phyloP scores from a whole-genome alignment of 352 stramenopile species.

The Globisporangium viniferum region DNA sequence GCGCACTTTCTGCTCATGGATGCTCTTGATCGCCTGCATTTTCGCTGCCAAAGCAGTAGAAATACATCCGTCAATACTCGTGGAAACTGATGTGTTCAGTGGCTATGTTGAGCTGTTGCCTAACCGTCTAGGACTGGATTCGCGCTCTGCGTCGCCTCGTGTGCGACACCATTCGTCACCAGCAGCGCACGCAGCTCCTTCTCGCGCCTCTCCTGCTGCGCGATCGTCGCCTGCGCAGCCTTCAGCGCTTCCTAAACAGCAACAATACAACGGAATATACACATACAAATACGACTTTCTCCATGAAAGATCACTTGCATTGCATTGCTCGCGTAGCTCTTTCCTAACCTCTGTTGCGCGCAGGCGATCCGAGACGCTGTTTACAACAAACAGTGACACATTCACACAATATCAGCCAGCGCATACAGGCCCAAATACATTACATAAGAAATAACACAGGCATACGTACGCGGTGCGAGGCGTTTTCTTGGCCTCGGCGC shows the following conservation, averaged over 20 bases:
- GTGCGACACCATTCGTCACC: slow-evolving; percentile 33
- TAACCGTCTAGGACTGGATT: slow-evolving; percentile 48
- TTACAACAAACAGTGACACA: background rate
- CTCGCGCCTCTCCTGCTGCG: slow-evolving; percentile 57
- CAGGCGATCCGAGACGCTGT: slow-evolving; percentile 47
- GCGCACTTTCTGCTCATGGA: slow-evolving; percentile 76
- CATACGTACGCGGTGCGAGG: slow-evolving; percentile 26
- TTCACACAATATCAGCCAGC: background rate
- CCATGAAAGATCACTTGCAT: background rate
- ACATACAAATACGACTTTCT: background rate
- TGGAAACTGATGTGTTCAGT: background rate
- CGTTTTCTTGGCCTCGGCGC: slow-evolving; percentile 37
- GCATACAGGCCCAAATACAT: background rate
- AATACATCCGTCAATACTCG: background rate
- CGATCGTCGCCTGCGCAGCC: slow-evolving; percentile 54
- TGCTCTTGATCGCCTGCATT: slow-evolving; percentile 59
- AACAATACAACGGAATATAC: background rate
- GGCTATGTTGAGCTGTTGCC: background rate
- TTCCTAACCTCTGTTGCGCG: slow-evolving; percentile 42
- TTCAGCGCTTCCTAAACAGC: slow-evolving; percentile 40
- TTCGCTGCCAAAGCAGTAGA: slow-evolving; percentile 33
- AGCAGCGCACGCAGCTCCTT: slow-evolving; percentile 54
- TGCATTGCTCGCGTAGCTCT: background rate
- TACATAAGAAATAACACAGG: background rate
- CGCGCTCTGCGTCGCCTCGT: slow-evolving; percentile 21